These are phyloP conservation scores for Ganoderma lucidum DNA, from an alignment of 1,284 basidiomycete genomes.

Conservation along the genomic window DNA sequence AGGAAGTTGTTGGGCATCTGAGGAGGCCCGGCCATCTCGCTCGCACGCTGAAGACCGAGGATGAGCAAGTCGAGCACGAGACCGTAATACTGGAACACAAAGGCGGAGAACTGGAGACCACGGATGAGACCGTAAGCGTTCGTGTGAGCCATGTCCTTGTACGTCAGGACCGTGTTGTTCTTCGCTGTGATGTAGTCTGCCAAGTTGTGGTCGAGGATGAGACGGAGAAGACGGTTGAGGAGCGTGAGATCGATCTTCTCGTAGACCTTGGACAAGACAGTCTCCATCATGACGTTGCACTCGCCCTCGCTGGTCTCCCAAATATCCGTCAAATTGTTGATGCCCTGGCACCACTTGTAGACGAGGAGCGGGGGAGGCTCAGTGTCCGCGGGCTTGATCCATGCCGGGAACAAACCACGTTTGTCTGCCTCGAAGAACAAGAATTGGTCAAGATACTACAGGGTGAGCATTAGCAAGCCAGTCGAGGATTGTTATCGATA, in stretches of 20 bases:
- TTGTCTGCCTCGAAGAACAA: conserved; percentile 95
- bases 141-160: conserved; percentile 95
- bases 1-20: conserved; percentile 97
- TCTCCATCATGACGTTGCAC: conserved; percentile 98
- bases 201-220: conserved; percentile 97
- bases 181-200: conserved; percentile 98
- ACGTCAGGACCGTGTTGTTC: conserved; percentile 94
- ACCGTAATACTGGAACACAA: conserved; percentile 98
- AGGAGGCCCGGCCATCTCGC: conserved; percentile 96
- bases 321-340: conserved; percentile 92
- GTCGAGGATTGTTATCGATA: not conserved
- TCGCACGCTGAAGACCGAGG: conserved; percentile 92
- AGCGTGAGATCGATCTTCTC: conserved; percentile 98
- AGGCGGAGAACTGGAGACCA: conserved; percentile 95
- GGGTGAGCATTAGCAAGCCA: not conserved
- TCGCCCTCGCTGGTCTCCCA: conserved; percentile 98
- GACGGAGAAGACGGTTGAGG: conserved; percentile 90
- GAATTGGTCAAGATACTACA: conserved; percentile 90
- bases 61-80: conserved; percentile 92
- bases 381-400: conserved; percentile 97
- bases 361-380: conserved; percentile 96
- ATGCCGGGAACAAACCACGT: conserved; percentile 94
- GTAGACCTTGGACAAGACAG: conserved; percentile 93
- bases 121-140: conserved; percentile 94
- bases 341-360: conserved; percentile 97